Evolutionary conservation across 2,329 filamentous ascomycete genomes (phyloP).

Genomic region (Aspergillus pseudoterreus): DNA sequence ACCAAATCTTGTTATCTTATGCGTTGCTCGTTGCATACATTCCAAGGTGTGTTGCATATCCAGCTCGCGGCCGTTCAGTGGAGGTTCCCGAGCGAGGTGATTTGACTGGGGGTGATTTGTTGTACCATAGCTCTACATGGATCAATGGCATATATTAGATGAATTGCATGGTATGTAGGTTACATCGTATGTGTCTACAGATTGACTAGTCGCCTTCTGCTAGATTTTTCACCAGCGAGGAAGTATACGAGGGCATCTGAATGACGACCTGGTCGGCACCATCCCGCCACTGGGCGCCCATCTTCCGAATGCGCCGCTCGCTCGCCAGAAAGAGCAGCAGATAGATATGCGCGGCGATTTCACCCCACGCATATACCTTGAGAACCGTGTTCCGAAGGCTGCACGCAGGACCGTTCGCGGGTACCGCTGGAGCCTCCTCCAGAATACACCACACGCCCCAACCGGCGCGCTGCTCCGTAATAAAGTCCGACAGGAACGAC

Average conservation of each 20-base stretch:
- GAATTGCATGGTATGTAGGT: background rate
- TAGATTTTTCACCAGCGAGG: background rate
- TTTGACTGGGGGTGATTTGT: background rate
- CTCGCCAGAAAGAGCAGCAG: slow-evolving; percentile 71
- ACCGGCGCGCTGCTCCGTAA: slow-evolving; percentile 40
- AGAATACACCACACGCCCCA: slow-evolving; percentile 45
- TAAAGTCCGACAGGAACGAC: slow-evolving; percentile 36
- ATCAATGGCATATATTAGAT: background rate
- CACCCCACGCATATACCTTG: slow-evolving; percentile 74
- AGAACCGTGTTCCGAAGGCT: slow-evolving; percentile 30
- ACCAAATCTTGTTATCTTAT: background rate
- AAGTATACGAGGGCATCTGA: slow-evolving; percentile 37
- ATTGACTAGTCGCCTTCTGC: background rate
- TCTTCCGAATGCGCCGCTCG: slow-evolving; percentile 56
- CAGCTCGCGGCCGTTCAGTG: background rate
- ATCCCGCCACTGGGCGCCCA: slow-evolving; percentile 64
- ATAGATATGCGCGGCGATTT: slow-evolving; percentile 68
- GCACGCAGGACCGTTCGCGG: slow-evolving; percentile 34
- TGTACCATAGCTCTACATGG: slow-evolving; percentile 1
- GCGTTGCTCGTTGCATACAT: background rate
- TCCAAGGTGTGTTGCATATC: background rate
- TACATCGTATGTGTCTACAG: background rate
- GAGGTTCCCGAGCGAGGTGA: background rate
- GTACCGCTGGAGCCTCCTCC: slow-evolving; percentile 28
- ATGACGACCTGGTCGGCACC: slow-evolving; percentile 56